These are phyloP conservation scores for Furcasterigmium furcatum DNA, from an alignment of 2,329 filamentous ascomycete genomes.

Conservation along the genomic window DNA sequence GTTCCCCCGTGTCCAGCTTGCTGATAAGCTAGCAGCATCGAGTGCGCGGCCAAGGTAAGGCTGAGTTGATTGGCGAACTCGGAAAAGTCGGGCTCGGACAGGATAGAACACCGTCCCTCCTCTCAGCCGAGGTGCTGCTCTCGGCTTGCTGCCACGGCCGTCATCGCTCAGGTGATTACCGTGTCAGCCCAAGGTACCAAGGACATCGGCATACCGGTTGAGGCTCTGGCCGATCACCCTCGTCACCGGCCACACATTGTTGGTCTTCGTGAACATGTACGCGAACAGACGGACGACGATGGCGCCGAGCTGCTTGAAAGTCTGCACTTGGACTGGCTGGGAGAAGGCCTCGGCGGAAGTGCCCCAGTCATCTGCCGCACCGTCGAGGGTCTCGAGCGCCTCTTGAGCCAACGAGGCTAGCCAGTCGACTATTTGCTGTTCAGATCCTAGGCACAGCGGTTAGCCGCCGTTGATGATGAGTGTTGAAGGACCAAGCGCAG, in stretches of 20 bases:
- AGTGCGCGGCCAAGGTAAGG: too few relatives aligned
- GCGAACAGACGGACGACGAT: neutral
- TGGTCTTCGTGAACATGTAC: slow-evolving; percentile 2
- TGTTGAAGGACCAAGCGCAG: too few relatives aligned
- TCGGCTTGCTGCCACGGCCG: too few relatives aligned
- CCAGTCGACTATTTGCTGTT: slow-evolving; percentile 1
- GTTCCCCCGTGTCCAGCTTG: too few relatives aligned
- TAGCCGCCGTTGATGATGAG: too few relatives aligned
- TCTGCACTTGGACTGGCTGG: neutral
- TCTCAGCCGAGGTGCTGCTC: too few relatives aligned
- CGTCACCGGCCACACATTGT: slow-evolving; percentile 3
- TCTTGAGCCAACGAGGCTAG: slow-evolving; percentile 2
- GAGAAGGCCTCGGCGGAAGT: neutral
- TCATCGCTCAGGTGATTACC: neutral
- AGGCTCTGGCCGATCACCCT: neutral
- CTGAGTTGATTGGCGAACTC: too few relatives aligned
- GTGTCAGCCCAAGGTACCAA: slow-evolving; percentile 9
- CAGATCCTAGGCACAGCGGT: neutral
- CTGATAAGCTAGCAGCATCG: too few relatives aligned
- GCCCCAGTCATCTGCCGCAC: neutral
- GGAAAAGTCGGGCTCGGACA: too few relatives aligned
- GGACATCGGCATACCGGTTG: neutral
- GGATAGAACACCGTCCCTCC: too few relatives aligned
- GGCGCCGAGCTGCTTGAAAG: neutral
- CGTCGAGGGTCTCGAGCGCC: neutral